These are phyloP conservation scores for Penicillium paneum DNA, from an alignment of 2,329 filamentous ascomycete genomes.

Conservation along the genomic window DNA sequence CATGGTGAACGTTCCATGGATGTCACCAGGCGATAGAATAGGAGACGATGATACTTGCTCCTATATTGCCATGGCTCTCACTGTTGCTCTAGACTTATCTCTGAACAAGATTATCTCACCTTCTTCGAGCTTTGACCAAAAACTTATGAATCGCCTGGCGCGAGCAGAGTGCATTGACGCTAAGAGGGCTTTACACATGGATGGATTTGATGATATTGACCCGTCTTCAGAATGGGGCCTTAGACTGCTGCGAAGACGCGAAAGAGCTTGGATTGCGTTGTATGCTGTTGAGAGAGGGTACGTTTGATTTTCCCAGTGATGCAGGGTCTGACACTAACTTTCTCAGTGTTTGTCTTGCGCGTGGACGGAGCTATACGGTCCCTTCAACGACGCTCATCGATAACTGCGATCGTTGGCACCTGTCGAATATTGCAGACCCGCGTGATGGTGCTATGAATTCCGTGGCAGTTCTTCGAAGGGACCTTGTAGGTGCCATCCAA, in stretches of 20 bases:
- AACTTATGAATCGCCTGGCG: conserved; percentile 51
- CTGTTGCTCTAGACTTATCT: conserved; percentile 66
- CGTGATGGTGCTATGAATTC: conserved; percentile 70
- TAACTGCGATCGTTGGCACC: conserved; percentile 67
- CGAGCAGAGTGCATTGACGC: conserved; percentile 68
- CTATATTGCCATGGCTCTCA: conserved; percentile 67
- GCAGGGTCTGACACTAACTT: background rate
- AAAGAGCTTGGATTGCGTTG: conserved; percentile 67
- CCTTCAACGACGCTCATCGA: conserved; percentile 64
- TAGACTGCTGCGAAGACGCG: conserved; percentile 61
- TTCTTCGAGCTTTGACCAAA: conserved; percentile 47
- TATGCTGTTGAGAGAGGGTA: conserved; percentile 70
- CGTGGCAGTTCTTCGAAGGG: conserved; percentile 65
- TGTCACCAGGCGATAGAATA: conserved; percentile 49
- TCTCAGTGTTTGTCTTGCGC: conserved; percentile 61
- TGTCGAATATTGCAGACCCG: conserved; percentile 59
- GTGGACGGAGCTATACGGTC: conserved; percentile 66
- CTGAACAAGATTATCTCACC: conserved; percentile 67
- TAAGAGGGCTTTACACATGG: conserved; percentile 61
- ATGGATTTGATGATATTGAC: conserved; percentile 65
- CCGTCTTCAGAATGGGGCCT: conserved; percentile 59
- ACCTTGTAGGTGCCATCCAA: conserved; percentile 51
- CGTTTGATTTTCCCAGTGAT: background rate
- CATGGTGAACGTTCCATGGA: conserved; percentile 74
- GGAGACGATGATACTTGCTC: conserved; percentile 68